Evolutionary conservation across 108 stramenopile species (phyloP), one percentile per base, ranked within the genome.

Genomic region (Parietichytrium sp.): DNA sequence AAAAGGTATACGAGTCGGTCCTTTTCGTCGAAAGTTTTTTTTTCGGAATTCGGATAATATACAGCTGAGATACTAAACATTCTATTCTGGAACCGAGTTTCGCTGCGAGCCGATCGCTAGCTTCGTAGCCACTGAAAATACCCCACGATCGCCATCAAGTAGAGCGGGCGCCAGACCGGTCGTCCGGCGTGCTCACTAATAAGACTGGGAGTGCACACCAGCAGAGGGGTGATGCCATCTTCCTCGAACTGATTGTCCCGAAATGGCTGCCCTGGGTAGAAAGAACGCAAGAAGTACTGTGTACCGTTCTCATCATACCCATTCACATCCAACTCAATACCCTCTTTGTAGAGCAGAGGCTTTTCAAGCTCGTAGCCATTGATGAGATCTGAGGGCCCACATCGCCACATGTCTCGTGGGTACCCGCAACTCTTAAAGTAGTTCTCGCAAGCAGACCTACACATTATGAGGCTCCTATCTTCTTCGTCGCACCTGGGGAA

Each of bases 371-470:
- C 85, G 45, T 89, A 84, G 29, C 87, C 89, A 54, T 89, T 88
- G 51, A 88, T 50, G 83, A 83, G 88, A 27, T 84, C 49, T 20
- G 85, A 80, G 20, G 42, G 48, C 1, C 85, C 87, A 55, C 89
- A 90, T 12, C 89, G 80, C 86, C 84, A 87, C 50, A 90, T 16
- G 4, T 84, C 86, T 81, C 79, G 54, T 29, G 72, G 48, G 52
- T 86, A 89, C 26, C 85, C 82, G 51, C 87, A 82, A 3, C 79
- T 15, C 54, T 49, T 78, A 51, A 85, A 87, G 83, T 85, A 88
- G 81, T 90, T 90, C 61, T 90, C 88, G 61, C 89, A 90, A 18
- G 87, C 89, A 45, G 84, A 86, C 3, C 81, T 30, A 30, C 89
- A 90, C 7, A 89, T 84, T 7, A 84, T 55, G 1, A 86, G 48